A percentile compares a stretch with the other conserved stretches of the same genome.
Conservation (phyloP, 192 early-diverging fungal species). For the Jimgerdemannia flammicorona region DNA sequence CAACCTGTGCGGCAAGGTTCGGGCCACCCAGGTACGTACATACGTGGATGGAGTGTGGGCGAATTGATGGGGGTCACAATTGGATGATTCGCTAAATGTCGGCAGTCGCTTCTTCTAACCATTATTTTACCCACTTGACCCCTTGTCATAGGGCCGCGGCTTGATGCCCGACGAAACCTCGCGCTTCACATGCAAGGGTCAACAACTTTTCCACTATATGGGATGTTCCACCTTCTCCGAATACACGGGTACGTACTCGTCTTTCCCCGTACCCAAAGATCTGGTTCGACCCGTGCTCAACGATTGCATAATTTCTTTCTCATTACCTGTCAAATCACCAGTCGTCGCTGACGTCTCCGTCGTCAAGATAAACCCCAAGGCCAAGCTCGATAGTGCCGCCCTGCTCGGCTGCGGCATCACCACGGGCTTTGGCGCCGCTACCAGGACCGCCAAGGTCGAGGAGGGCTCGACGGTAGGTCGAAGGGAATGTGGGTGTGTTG, state of each 20-base stretch:
- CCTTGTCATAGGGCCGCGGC: constrained; percentile 57
- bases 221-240: constrained; percentile 92
- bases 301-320: background rate
- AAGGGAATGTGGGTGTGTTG: too few relatives aligned
- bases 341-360: constrained; percentile 89
- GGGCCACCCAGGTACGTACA: constrained; percentile 85
- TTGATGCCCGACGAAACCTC: constrained; percentile 94
- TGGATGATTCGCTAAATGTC: background rate
- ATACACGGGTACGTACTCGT: constrained; percentile 64
- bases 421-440: constrained; percentile 94
- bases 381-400: constrained; percentile 82
- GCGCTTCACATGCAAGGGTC: constrained; percentile 88
- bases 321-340: background rate
- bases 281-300: background rate
- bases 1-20: constrained; percentile 89
- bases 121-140: constrained; percentile 5
- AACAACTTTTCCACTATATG: constrained; percentile 95
- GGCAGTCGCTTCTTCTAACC: background rate
- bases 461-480: constrained; percentile 43
- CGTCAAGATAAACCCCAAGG: constrained; percentile 78
- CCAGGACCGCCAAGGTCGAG: constrained; percentile 89
- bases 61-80: background rate
- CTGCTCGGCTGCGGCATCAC: constrained; percentile 96
- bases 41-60: constrained; percentile 25
- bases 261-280: too few relatives aligned